Percentiles rank a stretch among this genome's conserved stretches.
These are phyloP conservation scores for Fraxinus greggii DNA, from an alignment of 305 asterid species.

Conservation along the genomic window DNA sequence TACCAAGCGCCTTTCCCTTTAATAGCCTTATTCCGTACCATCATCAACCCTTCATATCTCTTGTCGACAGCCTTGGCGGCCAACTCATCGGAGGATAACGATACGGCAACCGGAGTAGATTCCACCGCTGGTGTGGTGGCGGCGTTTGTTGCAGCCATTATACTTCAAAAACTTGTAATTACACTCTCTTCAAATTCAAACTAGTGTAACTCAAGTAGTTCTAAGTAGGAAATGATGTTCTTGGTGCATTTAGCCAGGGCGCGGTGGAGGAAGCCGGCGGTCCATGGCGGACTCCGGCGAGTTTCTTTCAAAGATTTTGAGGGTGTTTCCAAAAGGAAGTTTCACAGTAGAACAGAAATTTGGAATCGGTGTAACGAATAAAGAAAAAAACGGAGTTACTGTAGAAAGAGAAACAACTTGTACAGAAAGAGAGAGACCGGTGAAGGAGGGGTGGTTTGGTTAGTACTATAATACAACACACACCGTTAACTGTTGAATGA, in stretches of 20 bases:
- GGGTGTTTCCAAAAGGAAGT: slow-evolving; percentile 16
- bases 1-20: slow-evolving; percentile 98
- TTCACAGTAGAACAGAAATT: slow-evolving; percentile 15
- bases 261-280: slow-evolving; percentile 28
- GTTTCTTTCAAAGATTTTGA: slow-evolving; percentile 11
- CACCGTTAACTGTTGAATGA: slow-evolving; percentile 31
- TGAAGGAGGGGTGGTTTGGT: not conserved
- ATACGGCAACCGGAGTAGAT: slow-evolving; percentile 23
- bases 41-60: slow-evolving; percentile 75
- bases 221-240: slow-evolving; percentile 8
- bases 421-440: slow-evolving; percentile 18
- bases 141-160: slow-evolving; percentile 52
- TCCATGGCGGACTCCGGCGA: slow-evolving; percentile 38
- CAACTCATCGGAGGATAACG: slow-evolving; percentile 49
- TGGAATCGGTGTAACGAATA: not conserved
- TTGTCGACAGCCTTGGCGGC: slow-evolving; percentile 74
- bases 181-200: slow-evolving; percentile 5
- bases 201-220: slow-evolving; percentile 1
- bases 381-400: slow-evolving; percentile 23
- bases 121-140: slow-evolving; percentile 32
- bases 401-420: slow-evolving; percentile 10
- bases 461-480: slow-evolving; percentile 27
- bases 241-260: slow-evolving; percentile 27
- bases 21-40: slow-evolving; percentile 81
- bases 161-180: slow-evolving; percentile 13